Evolutionary conservation across 1,284 basidiomycete genomes (phyloP), one percentile per base, ranked within the genome.

Genomic region (Trichosporon coremiiforme): DNA sequence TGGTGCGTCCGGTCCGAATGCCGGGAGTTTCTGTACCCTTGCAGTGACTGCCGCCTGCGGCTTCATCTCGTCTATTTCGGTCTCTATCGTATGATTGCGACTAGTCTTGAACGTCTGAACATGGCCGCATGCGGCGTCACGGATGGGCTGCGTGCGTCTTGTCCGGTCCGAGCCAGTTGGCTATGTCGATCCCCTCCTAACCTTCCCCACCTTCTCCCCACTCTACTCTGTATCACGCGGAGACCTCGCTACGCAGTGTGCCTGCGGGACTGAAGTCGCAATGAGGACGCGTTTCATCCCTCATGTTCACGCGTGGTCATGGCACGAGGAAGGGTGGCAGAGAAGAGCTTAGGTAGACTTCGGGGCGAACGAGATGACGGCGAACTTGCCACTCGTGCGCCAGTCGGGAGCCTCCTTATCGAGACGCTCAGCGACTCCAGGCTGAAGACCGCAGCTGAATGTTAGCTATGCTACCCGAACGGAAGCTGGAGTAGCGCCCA

Each of bases 341-440:
- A 8, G 6, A 35, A 45, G 15, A 15, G 29, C 31, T 35, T 33
- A 62, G 6, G 50, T 20, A n/a, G 25, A 2, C 22, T 64, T 64
- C 8, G 63, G 63, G 10, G 71, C 75, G 66, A 81, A 82, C 9
- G 79, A 80, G 10, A 82, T 76, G 6, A 82, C 80, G n/a, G 80
- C 80, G 57, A 72, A 84, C 75, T 83, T 83, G 50, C 83, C 83
- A 22, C 80, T 81, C 2, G 80, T 75, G 50, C 81, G 74, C 83
- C 83, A 84, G 45, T 77, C 72, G 35, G 60, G 60, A 5, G 78
- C 74, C 65, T 79, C 75, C 38, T 74, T 73, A 63, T 82, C 76
- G 29, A 83, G 66, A 15, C 75, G 70, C 29, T 76, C 80, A 31
- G 75, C 80, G 31, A 79, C 72, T 0, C 82, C 83, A 45, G 78